Conservation (phyloP, 2,329 filamentous ascomycete genomes). For the Plectosphaerella plurivora region DNA sequence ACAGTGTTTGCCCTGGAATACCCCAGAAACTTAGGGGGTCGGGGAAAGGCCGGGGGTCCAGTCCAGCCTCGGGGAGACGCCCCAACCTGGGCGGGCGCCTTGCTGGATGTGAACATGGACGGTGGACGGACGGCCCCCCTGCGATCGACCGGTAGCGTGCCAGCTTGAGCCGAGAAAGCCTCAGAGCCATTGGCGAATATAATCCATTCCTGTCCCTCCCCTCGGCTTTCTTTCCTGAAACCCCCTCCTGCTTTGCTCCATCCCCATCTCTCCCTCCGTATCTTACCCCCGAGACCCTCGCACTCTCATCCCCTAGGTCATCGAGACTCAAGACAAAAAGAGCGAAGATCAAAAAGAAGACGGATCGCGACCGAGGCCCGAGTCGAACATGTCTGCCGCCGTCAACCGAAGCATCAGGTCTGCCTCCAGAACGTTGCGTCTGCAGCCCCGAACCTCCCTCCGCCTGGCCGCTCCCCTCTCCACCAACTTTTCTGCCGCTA, state of each 20-base stretch:
- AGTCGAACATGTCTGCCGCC: slow-evolving; percentile 43
- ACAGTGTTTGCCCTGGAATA: slow-evolving; percentile 1
- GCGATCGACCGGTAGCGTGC: background rate
- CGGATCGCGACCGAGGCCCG: too few relatives aligned
- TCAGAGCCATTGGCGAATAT: background rate
- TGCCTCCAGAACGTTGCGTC: slow-evolving; percentile 49
- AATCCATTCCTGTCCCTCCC: background rate
- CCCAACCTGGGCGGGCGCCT: too few relatives aligned
- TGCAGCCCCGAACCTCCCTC: slow-evolving; percentile 31
- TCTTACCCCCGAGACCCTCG: background rate
- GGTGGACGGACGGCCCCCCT: background rate
- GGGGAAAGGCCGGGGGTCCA: too few relatives aligned
- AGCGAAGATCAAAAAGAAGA: background rate
- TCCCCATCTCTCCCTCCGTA: background rate
- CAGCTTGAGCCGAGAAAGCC: background rate
- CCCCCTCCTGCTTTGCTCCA: background rate
- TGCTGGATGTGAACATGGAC: background rate
- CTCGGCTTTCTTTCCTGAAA: background rate
- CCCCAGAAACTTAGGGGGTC: background rate
- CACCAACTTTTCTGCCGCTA: slow-evolving; percentile 24
- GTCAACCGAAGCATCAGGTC: slow-evolving; percentile 50
- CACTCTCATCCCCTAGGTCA: background rate
- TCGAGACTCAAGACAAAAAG: background rate
- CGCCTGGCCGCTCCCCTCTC: slow-evolving; percentile 29
- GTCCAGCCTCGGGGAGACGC: too few relatives aligned